Base-by-base conservation (phyloP, 441 rosid species). In the Viola pubescens region DNA sequence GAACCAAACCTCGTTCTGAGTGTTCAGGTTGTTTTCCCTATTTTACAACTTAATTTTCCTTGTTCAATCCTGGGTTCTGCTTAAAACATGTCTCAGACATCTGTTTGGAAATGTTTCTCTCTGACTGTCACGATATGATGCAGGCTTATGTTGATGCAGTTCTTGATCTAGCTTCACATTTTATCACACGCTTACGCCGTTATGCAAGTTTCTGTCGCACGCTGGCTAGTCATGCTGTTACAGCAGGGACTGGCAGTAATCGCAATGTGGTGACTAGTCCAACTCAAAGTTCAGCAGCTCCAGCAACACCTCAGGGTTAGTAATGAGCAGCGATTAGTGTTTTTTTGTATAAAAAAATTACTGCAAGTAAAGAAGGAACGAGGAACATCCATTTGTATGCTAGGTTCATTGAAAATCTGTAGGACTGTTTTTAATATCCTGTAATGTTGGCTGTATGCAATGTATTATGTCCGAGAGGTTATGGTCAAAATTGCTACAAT, bases 141-240 rank as follows among this genome's bases (percentile, higher is more conserved):
- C 94, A 94, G 99, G 98, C 98, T 49, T 94, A 94, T 77, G 99
- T 91, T 67, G 99, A 94, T 82, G 96, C 97, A 52, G 81, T 91
- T 82, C 89, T 94, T 70, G 99, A 94, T 81, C 81, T 94, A 69
- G 96, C 99, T 71, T 94, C 98, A 66, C 98, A 94, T 80, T 91
- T 94, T 74, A 91, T 94, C 71, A 94, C 98, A 56, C 94, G 98
- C 37, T 76, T 91, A 74, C 85, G 98, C 49, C 97, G 99, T 43
- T 94, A 94, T 83, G 96, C 98, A 52, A 94, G 98, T 77, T 94
- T 94, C 77, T 94, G 99, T 62, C 97, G 98, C 64, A 91, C 99
- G 62, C 82, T 91, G 76, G 98, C 99, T 0, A 89, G 80, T 71
- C 98, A 91, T 79, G 98, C 99, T 68, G 97, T 87, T 69, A 84